Conservation (phyloP, 1,139 yeast genomes). For the Eremothecium sinecaudum region DNA sequence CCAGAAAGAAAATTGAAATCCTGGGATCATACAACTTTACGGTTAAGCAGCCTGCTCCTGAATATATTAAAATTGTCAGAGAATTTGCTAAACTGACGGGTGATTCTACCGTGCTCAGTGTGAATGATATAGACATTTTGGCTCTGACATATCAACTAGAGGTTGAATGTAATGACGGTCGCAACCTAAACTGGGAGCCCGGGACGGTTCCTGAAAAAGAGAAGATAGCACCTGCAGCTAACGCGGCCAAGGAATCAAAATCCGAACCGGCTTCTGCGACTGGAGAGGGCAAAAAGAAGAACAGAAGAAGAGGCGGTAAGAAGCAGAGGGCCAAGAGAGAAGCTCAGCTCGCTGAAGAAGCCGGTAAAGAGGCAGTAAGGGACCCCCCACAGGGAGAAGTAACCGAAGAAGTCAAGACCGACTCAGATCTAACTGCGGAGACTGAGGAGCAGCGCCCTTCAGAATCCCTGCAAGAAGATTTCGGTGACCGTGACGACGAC, state of each 20-base stretch:
- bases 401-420: constrained; percentile 48
- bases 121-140: constrained; percentile 83
- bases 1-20: constrained; percentile 62
- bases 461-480: constrained; percentile 36
- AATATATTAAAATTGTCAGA: constrained; percentile 53
- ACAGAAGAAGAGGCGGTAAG: constrained; percentile 55
- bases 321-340: constrained; percentile 51
- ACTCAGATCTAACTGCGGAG: constrained; percentile 58
- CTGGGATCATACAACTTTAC: constrained; percentile 37
- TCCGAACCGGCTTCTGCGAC: constrained; percentile 9
- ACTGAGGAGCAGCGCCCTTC: background rate
- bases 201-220: constrained; percentile 41
- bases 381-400: constrained; percentile 32
- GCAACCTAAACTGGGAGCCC: constrained; percentile 59
- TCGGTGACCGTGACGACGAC: constrained; percentile 57
- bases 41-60: constrained; percentile 70
- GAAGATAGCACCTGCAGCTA: constrained; percentile 7
- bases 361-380: constrained; percentile 10
- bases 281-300: constrained; percentile 32
- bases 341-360: constrained; percentile 25
- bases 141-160: constrained; percentile 89
- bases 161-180: constrained; percentile 57
- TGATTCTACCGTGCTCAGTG: constrained; percentile 77
- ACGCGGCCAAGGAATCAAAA: constrained; percentile 2
- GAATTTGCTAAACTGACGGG: constrained; percentile 84